Conservation (phyloP, 1,139 yeast species). For the Nakaseomyces sp. region DNA sequence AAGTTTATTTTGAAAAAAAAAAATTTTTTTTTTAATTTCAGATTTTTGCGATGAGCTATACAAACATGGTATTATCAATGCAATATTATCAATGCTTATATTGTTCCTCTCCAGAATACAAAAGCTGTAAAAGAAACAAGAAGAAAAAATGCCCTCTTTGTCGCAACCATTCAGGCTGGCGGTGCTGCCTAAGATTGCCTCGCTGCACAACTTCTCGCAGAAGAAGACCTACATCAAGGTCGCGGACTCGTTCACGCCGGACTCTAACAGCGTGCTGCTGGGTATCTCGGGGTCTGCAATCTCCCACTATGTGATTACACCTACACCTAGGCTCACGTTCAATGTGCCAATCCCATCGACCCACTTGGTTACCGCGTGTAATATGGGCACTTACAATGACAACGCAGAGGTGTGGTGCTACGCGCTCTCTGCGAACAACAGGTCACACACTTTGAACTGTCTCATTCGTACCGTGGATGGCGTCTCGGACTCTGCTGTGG, state of each 20-base stretch:
- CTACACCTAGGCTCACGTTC: constrained; percentile 62
- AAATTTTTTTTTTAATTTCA: neutral
- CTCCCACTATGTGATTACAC: constrained; percentile 61
- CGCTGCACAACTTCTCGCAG: constrained; percentile 22
- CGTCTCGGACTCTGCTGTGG: constrained; percentile 5
- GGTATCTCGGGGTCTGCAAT: constrained; percentile 75
- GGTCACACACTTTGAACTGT: constrained; percentile 6
- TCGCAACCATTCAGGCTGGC: constrained; percentile 32
- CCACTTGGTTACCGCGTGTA: constrained; percentile 29
- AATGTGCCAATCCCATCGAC: constrained; percentile 31
- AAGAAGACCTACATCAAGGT: constrained; percentile 23
- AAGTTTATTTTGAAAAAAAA: too few species aligned
- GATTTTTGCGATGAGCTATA: neutral
- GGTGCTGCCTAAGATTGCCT: constrained; percentile 27
- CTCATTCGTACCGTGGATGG: constrained; percentile 3
- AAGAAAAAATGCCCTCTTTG: constrained; percentile 24
- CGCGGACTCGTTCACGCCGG: constrained; percentile 23
- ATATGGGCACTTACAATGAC: constrained; percentile 13
- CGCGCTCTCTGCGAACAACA: constrained; percentile 5
- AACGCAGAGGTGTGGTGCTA: constrained; percentile 7
- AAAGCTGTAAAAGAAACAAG: neutral
- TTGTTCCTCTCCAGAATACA: too few species aligned
- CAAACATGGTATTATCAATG: neutral
- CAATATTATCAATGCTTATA: too few species aligned
- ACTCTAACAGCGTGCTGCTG: constrained; percentile 36